A percentile compares a stretch with the other conserved stretches of the same genome.
These are phyloP conservation scores for Pichia gijzeniarum DNA, from an alignment of 805 yeast species.

Conservation along the genomic window DNA sequence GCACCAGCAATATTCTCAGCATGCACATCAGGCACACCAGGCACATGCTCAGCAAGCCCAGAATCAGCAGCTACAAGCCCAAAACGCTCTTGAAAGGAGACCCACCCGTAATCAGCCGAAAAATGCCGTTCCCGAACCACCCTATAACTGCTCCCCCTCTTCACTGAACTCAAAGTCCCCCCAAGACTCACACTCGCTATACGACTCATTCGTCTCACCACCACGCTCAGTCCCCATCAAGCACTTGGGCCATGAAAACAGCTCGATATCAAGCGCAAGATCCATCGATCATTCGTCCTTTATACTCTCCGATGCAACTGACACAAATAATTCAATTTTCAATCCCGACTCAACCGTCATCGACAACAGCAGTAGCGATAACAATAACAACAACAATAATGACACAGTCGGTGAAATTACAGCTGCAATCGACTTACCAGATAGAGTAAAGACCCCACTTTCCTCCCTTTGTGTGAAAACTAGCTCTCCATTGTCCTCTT, in stretches of 20 bases:
- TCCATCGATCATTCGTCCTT: neutral
- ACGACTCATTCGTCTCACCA: too few species aligned
- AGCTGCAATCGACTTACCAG: neutral
- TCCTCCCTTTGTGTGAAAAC: too few species aligned
- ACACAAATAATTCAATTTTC: too few species aligned
- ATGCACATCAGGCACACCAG: neutral
- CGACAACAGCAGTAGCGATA: neutral
- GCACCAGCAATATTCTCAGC: neutral
- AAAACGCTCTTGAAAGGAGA: neutral
- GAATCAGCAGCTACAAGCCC: neutral
- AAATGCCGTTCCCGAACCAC: too few species aligned
- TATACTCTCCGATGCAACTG: too few species aligned
- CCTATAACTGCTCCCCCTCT: too few species aligned
- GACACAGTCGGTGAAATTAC: neutral
- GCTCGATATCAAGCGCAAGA: too few species aligned
- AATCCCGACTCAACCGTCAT: constrained; percentile 1
- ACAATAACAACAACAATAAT: neutral
- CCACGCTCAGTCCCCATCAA: too few species aligned
- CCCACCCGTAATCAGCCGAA: neutral
- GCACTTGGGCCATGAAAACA: too few species aligned
- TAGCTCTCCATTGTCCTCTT: too few species aligned
- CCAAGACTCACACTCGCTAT: too few species aligned
- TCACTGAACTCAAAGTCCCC: too few species aligned
- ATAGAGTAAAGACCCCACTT: neutral
- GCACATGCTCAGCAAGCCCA: neutral